phyloP scores from a whole-genome alignment of 1,284 basidiomycete species.

The Pseudozyma tsukubaensis region DNA sequence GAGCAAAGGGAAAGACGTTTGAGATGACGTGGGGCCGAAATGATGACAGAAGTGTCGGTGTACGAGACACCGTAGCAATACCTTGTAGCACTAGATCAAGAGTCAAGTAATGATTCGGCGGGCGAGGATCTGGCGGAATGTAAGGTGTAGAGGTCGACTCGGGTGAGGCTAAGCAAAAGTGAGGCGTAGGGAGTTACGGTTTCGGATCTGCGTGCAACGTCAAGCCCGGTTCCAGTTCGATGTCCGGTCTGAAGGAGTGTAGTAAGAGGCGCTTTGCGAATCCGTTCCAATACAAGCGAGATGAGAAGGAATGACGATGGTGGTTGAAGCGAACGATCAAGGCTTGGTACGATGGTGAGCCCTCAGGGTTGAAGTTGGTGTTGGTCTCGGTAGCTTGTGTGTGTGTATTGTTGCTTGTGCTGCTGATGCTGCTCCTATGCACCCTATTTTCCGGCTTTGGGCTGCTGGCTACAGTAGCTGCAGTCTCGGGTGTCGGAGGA shows the following conservation, averaged over 20 bases:
- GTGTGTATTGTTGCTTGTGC: neutral
- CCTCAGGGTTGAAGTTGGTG: conserved; percentile 2
- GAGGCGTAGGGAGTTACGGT: too few relatives aligned
- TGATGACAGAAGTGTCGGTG: conserved; percentile 19
- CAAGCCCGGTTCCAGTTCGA: too few relatives aligned
- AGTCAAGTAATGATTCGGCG: neutral
- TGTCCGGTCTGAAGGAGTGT: too few relatives aligned
- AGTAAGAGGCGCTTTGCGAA: neutral
- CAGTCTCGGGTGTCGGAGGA: conserved; percentile 16
- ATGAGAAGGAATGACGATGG: neutral
- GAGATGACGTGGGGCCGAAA: conserved; percentile 46
- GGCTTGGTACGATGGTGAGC: neutral
- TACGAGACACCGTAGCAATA: conserved; percentile 8
- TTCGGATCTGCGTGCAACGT: too few relatives aligned
- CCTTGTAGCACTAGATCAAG: neutral
- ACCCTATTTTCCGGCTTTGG: neutral
- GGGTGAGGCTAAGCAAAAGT: too few relatives aligned
- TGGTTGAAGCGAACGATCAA: neutral
- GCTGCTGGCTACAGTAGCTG: neutral
- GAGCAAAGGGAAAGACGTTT: conserved; percentile 51
- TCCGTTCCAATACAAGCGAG: neutral
- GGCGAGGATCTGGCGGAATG: neutral
- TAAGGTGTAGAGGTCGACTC: too few relatives aligned
- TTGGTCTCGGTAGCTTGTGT: conserved; percentile 17
- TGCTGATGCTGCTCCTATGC: neutral